A percentile compares a stretch with the other conserved stretches of the same genome.
These are phyloP conservation scores for Cytospora paraplurivora DNA, from an alignment of 2,329 filamentous ascomycete species.

Conservation along the genomic window DNA sequence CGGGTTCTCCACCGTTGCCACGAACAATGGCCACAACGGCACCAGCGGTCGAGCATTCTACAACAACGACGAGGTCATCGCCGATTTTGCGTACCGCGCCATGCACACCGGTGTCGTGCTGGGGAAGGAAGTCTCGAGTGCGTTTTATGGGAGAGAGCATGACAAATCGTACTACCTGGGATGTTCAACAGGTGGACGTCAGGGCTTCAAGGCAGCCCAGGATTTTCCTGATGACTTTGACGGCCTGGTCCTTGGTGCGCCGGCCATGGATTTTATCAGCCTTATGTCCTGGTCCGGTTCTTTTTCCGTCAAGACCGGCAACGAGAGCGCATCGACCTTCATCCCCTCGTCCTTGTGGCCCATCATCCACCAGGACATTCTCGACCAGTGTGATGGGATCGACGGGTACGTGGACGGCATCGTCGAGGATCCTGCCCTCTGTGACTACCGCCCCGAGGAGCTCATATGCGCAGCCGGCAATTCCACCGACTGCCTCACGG, in stretches of 20 bases:
- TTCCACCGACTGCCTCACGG: conserved; percentile 39
- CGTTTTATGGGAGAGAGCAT: conserved; percentile 49
- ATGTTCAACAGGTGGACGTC: conserved; percentile 60
- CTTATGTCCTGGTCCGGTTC: conserved; percentile 46
- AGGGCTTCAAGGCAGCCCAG: conserved; percentile 57
- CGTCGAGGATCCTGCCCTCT: conserved; percentile 49
- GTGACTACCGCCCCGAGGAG: conserved; percentile 44
- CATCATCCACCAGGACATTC: conserved; percentile 46
- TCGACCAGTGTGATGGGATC: conserved; percentile 52
- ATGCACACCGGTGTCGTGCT: conserved; percentile 52
- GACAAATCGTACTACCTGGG: conserved; percentile 57
- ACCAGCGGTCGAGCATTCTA: conserved; percentile 38
- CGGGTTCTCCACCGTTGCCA: conserved; percentile 49
- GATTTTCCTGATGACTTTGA: conserved; percentile 58
- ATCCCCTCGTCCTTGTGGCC: conserved; percentile 41
- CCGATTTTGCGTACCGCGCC: conserved; percentile 43
- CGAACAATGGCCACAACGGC: conserved; percentile 54
- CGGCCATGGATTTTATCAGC: conserved; percentile 55
- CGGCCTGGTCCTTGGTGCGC: conserved; percentile 53
- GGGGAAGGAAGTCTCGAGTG: conserved; percentile 49
- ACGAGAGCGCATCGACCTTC: conserved; percentile 42
- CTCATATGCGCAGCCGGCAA: conserved; percentile 31
- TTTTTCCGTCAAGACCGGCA: conserved; percentile 50
- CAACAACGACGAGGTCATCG: conserved; percentile 41
- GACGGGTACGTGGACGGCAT: conserved; percentile 55